A percentile compares a stretch with the other conserved stretches of the same genome.
Conservation (phyloP, 345 rosid genomes). For the Psidium guajava region DNA sequence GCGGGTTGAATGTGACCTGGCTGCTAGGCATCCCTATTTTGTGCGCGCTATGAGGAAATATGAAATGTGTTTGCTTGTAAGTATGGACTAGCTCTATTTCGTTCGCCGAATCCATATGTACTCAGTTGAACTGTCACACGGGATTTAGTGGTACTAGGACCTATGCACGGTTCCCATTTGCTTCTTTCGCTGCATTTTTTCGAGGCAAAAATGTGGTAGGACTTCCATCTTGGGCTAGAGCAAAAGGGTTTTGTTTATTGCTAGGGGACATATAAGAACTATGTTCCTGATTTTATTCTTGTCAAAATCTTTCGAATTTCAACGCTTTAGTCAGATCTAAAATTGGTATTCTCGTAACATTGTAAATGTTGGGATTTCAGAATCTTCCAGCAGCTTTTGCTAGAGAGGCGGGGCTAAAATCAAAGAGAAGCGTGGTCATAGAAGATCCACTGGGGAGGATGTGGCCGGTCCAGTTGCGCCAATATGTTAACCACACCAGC, state of each 20-base stretch:
- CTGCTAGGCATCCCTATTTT: not conserved
- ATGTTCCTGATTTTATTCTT: no score
- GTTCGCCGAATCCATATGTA: not conserved
- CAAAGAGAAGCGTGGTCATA: not conserved
- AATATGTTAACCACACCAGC: not conserved
- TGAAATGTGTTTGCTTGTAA: not conserved
- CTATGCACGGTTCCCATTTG: not conserved
- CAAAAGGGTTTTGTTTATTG: not conserved
- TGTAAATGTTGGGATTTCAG: not conserved
- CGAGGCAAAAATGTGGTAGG: not conserved
- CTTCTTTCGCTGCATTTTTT: not conserved
- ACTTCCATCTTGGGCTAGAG: not conserved
- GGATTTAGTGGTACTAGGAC: not conserved
- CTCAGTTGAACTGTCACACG: not conserved
- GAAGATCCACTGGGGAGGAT: not conserved
- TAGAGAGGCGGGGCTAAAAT: not conserved
- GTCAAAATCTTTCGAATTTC: not conserved
- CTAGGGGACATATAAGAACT: not conserved
- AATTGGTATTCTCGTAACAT: not conserved
- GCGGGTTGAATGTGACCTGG: not conserved
- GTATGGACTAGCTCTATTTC: not conserved
- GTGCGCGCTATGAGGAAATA: not conserved
- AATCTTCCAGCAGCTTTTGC: not conserved
- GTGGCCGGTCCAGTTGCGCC: not conserved
- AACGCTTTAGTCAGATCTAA: not conserved